These are phyloP conservation scores for Vigna hirtella DNA, from an alignment of 306 rosid species.

Conservation along the genomic window DNA sequence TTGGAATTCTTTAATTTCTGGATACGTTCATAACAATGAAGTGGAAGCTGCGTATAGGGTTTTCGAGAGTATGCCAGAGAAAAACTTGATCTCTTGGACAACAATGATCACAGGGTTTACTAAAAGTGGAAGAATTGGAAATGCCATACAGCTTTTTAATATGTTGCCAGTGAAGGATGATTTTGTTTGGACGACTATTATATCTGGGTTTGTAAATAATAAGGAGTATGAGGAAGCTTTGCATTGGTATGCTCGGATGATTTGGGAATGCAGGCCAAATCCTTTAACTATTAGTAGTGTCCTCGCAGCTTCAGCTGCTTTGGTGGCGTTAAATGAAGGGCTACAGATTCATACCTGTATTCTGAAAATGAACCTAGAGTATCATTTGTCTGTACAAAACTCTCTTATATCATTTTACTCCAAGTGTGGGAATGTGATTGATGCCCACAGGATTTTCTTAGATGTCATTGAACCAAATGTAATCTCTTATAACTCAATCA, in stretches of 20 bases:
- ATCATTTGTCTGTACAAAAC: slow-evolving; percentile 73
- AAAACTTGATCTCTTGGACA: slow-evolving; percentile 80
- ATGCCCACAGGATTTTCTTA: slow-evolving; percentile 63
- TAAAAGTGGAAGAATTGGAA: slow-evolving; percentile 58
- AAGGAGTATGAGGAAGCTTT: slow-evolving; percentile 68
- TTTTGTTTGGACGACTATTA: slow-evolving; percentile 81
- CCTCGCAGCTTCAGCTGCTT: slow-evolving; percentile 74
- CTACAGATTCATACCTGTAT: slow-evolving; percentile 68
- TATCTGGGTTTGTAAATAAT: slow-evolving; percentile 80
- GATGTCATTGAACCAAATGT: slow-evolving; percentile 60
- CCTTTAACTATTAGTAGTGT: slow-evolving; percentile 72
- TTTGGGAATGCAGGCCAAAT: slow-evolving; percentile 54
- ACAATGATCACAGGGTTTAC: slow-evolving; percentile 71
- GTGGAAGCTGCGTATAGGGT: slow-evolving; percentile 61
- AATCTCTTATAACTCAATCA: slow-evolving; percentile 70
- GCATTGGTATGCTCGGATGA: slow-evolving; percentile 71
- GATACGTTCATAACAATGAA: slow-evolving; percentile 62
- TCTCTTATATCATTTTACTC: slow-evolving; percentile 81
- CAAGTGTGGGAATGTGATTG: slow-evolving; percentile 73
- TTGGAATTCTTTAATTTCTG: slow-evolving; percentile 85
- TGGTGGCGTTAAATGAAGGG: slow-evolving; percentile 73
- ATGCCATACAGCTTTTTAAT: slow-evolving; percentile 63
- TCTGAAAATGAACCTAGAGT: slow-evolving; percentile 65
- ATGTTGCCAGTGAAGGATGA: slow-evolving; percentile 73
- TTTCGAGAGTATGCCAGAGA: slow-evolving; percentile 69